Percentiles rank a stretch among this genome's conserved stretches.
Conservation (phyloP, 495 filamentous ascomycete genomes). For the Staphylotrichum tortipilum region DNA sequence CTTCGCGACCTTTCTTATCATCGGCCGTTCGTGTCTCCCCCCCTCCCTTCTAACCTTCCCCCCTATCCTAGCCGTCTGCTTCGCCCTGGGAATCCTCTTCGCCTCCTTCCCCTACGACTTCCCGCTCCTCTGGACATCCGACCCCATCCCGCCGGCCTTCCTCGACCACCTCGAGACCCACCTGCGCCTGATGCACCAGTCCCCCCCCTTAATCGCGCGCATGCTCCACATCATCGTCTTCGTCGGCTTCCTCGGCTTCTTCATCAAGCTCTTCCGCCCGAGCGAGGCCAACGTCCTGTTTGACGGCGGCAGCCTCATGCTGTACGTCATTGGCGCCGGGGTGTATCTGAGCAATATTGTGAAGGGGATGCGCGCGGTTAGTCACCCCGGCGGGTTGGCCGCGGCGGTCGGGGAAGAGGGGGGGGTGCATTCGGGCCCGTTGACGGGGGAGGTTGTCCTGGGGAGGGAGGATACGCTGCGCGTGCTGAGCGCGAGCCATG, state of each 20-base stretch:
- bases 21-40: conserved; percentile 62
- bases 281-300: conserved; percentile 92
- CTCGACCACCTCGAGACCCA: conserved; percentile 77
- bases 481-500: conserved; percentile 92
- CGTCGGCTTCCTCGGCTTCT: conserved; percentile 79
- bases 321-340: conserved; percentile 84
- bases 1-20: conserved; percentile 92
- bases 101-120: conserved; percentile 96
- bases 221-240: conserved; percentile 88
- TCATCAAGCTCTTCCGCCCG: conserved; percentile 87
- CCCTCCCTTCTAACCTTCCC: background rate
- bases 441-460: conserved; percentile 40
- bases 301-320: conserved; percentile 80
- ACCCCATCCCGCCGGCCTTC: conserved; percentile 53
- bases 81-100: conserved; percentile 98
- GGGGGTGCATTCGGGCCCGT: conserved; percentile 33
- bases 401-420: conserved; percentile 36
- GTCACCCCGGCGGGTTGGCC: conserved; percentile 13
- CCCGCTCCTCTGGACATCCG: conserved; percentile 83
- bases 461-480: conserved; percentile 77
- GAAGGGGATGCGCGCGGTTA: conserved; percentile 78
- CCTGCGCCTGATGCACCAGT: conserved; percentile 74
- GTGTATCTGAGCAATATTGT: conserved; percentile 94
- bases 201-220: conserved; percentile 82
- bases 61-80: conserved; percentile 60